These are phyloP conservation scores for Colletotrichum viniferum DNA, from an alignment of 2,329 filamentous ascomycete species.

Conservation along the genomic window DNA sequence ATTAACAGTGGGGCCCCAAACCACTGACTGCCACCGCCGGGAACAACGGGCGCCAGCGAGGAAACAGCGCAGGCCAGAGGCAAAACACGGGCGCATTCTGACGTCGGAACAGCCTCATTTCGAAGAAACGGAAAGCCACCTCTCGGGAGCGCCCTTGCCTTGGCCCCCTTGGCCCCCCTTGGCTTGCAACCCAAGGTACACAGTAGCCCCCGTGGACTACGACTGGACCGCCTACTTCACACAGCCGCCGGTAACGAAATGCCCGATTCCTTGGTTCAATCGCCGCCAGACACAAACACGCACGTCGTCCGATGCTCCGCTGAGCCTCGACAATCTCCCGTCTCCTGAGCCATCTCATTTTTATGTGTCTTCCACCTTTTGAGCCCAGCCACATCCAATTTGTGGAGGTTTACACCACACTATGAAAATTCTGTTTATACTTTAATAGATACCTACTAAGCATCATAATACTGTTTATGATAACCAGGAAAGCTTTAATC, in stretches of 20 bases:
- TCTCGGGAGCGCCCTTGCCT: background rate
- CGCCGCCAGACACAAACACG: background rate
- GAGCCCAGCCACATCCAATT: no score
- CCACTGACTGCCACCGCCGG: background rate
- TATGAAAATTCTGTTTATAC: no score
- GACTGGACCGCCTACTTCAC: background rate
- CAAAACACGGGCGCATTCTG: background rate
- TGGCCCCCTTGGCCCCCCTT: background rate
- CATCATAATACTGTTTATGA: no score
- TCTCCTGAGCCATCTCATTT: background rate
- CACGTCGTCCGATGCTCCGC: background rate
- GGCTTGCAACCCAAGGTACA: background rate
- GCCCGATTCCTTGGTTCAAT: background rate
- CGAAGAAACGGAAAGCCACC: background rate
- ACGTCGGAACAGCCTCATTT: slow-evolving; percentile 12
- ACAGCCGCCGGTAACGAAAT: background rate
- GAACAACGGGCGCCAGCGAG: background rate
- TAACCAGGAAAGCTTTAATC: no score
- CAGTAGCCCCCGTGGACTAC: background rate
- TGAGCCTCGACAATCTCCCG: background rate
- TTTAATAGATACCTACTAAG: no score
- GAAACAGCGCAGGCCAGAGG: background rate
- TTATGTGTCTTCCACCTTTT: no score
- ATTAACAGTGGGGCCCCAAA: background rate
- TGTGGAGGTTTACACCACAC: no score